Evolutionary conservation across 352 stramenopile genomes (phyloP), one percentile per base, ranked within the genome.

Genomic region (Phytophthora idaei): DNA sequence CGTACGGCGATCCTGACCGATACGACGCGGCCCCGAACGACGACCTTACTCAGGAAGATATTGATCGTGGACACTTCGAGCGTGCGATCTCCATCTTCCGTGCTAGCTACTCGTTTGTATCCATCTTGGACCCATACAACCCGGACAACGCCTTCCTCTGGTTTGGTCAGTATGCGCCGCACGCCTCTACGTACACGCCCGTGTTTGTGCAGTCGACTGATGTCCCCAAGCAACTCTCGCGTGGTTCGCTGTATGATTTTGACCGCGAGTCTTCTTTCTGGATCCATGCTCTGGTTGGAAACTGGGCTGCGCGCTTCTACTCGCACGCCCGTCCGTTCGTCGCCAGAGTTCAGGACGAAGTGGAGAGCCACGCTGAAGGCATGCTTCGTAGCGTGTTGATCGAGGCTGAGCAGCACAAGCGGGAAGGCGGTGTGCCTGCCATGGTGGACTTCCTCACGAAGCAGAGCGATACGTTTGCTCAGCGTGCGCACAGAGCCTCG

Each of bases 11-110:
- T 55, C 93, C 93, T 5, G 92, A 98, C 68, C 85, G 93, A 25
- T 98, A 95, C 75, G 89, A 95, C 37, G 36, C 65, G 27, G 76
- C 72, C 1, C 45, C 78, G 25, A 81, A 74, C 27, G 80, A 63
- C 7, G 72, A 92, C 50, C 56, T 90, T 4, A 90, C 73, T 1
- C 46, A 71, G 14, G 60, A 75, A 0, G 86, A 95, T 50, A 70
- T 92, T 36, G 52, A 49, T 0, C 48, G 61, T 7, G 90, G 91
- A 10, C 75, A 90, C 55, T 96, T 97, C 61, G 93, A 98, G 66
- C 89, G 95, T 25, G 80, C 91, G 1, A 98, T 99, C 70, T 98
- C 93, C 2, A 90, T 99, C 34, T 98, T 97, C 73, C 90, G 93
- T 21, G 91, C 93, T 9, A 93, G 80, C 28, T 98, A 99, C 83